phyloP scores from a whole-genome alignment of 2,329 filamentous ascomycete species.

The Arthroderma sp. region DNA sequence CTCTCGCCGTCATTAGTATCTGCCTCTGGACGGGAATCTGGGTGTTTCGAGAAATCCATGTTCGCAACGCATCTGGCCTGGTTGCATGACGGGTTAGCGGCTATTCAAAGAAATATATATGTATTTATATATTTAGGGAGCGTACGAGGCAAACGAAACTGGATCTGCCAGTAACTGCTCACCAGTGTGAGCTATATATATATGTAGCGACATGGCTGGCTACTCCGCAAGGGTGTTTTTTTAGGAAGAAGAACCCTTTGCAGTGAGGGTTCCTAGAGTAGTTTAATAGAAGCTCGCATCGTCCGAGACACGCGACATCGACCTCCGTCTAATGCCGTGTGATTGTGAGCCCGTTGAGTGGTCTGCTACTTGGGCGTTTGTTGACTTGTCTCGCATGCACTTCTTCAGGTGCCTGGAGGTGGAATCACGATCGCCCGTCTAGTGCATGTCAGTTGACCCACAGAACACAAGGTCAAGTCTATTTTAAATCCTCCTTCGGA shows the following conservation, averaged over 20 bases:
- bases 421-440: neutral
- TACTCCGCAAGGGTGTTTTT: neutral
- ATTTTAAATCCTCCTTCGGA: neutral
- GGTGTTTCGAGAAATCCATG: slow-evolving; percentile 64
- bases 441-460: slow-evolving; percentile 4
- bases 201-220: slow-evolving; percentile 67
- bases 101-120: neutral
- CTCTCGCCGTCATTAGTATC: slow-evolving; percentile 73
- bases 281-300: slow-evolving; percentile 1
- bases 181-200: slow-evolving; percentile 88
- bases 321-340: neutral
- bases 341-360: neutral
- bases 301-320: neutral
- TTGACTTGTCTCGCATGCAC: neutral
- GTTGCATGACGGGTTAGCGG: slow-evolving; percentile 3
- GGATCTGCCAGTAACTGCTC: slow-evolving; percentile 71
- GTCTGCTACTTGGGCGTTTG: neutral
- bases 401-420: neutral
- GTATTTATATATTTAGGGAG: slow-evolving; percentile 14
- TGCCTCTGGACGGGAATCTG: slow-evolving; percentile 66
- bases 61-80: slow-evolving; percentile 72
- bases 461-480: neutral
- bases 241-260: neutral
- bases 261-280: neutral
- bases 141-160: slow-evolving; percentile 61